Evolutionary conservation across 257 asterid species (phyloP).

Genomic region (Solanum paucissectum): DNA sequence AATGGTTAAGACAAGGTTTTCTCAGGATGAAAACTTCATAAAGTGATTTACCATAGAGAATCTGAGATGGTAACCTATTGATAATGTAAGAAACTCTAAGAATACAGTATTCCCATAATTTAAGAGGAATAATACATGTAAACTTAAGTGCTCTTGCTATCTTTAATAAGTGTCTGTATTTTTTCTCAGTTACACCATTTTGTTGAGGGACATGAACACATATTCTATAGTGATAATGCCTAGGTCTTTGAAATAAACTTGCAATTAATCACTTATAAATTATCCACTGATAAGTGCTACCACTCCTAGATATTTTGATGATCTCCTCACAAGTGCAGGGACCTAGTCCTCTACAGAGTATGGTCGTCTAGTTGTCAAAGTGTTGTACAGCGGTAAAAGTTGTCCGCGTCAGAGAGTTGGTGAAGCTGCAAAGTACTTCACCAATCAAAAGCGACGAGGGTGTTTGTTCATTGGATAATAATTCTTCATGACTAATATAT

Average conservation of each 20-base stretch:
- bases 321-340: no score
- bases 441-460: no score
- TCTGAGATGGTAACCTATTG: neutral
- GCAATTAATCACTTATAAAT: neutral
- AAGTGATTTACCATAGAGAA: neutral
- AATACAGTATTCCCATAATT: neutral
- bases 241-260: no score
- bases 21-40: neutral
- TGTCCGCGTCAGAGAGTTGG: no score
- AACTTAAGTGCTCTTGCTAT: neutral
- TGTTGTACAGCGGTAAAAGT: no score
- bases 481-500: no score
- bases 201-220: neutral
- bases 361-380: no score
- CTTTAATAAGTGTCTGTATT: neutral
- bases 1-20: neutral
- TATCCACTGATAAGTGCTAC: neutral
- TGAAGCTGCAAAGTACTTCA: no score
- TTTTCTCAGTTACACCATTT: neutral
- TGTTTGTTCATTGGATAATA: no score
- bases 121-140: neutral
- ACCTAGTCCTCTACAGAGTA: no score
- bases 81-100: no score
- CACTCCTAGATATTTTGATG: no score
- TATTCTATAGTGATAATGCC: neutral